These are phyloP conservation scores for Rhododendron molle DNA, from an alignment of 148 eudicot species.

Conservation along the genomic window DNA sequence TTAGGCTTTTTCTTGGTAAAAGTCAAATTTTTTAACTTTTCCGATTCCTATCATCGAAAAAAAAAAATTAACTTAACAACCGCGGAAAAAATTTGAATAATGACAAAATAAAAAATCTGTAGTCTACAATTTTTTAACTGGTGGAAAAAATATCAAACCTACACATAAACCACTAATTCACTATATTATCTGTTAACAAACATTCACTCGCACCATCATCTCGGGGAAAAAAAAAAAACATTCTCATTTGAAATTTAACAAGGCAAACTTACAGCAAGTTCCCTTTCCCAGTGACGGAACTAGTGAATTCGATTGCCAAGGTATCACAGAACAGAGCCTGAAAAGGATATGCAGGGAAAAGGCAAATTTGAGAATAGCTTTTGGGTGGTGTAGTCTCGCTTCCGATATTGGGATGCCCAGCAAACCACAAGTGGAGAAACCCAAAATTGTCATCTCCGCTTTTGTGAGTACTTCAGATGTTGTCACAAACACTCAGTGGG, in stretches of 20 bases:
- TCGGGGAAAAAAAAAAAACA: neutral
- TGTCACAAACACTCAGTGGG: conserved; percentile 28
- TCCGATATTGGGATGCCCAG: neutral
- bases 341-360: neutral
- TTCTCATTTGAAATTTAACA: neutral
- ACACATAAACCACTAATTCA: neutral
- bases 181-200: neutral
- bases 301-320: neutral
- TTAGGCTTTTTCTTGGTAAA: too few relatives aligned
- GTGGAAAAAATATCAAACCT: neutral
- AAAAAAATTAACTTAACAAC: too few relatives aligned
- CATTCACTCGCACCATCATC: neutral
- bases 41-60: too few relatives aligned
- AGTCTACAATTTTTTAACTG: too few relatives aligned
- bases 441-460: neutral
- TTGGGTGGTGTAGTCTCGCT: neutral
- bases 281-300: neutral
- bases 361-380: neutral
- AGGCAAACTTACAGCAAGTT: neutral
- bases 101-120: too few relatives aligned
- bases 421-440: neutral
- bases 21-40: too few relatives aligned
- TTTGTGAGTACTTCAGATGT: neutral
- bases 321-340: conserved; percentile 1
- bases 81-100: too few relatives aligned